Base-by-base conservation (phyloP, 306 rosid genomes). In the Cyamopsis tetragonoloba region DNA sequence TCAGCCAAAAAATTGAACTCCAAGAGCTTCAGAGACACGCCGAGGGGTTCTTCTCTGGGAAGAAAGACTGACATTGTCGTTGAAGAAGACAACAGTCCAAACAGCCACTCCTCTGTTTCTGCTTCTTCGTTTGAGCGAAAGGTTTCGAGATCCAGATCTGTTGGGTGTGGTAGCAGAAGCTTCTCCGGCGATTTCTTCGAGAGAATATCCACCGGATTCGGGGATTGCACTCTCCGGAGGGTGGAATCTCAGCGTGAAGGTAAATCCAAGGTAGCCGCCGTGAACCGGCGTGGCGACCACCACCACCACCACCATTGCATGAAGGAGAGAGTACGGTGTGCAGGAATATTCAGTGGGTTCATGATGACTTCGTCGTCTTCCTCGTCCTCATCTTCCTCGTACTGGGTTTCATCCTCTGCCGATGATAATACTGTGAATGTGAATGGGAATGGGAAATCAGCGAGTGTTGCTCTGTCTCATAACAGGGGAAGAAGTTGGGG, bases 131-230 rank as follows among this genome's bases (percentile, higher is more conserved):
- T 88, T 18, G 97, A 86, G 44, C 87, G 97, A 2, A 95, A 95
- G 66, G 96, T 90, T 31, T 95, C 95, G 28, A 81, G 99, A 85
- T 95, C 99, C 54, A 85, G 96, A 90, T 95, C 97, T 67, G 96
- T 95, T 48, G 99, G 97, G 0, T 90, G 99, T 50, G 99, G 99
- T 9, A 90, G 97, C 77, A 79, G 96, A 32, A 95, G 99, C 82
- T 95, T 95, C 76, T 90, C 96, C 20, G 96, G 95, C 3, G 97
- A 95, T 34, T 86, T 95, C 54, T 95, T 95, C 44, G 99, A 95
- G 83, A 78, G 99, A 70, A 90, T 95, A 68, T 95, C 99, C 5
- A 90, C 99, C n/a, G 99, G 97, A 0, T 90, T 95, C 24, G 97
- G 99, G 2, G 97, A 95, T 35, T 95, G 97, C 48, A 88, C 99